These are phyloP conservation scores for Termitomyces titanicus DNA, from an alignment of 768 basidiomycete species.

Conservation along the genomic window DNA sequence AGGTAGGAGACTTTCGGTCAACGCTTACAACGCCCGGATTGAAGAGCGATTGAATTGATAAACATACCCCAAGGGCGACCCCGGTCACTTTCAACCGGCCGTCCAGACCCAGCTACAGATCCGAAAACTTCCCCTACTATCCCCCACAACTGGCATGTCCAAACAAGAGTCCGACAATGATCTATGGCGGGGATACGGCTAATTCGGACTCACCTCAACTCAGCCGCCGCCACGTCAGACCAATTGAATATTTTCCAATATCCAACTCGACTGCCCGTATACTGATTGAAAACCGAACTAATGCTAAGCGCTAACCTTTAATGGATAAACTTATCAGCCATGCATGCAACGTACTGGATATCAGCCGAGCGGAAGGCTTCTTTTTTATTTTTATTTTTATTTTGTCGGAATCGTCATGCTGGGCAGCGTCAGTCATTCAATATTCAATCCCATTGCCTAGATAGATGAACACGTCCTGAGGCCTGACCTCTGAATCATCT, in stretches of 20 bases:
- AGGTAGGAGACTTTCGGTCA: neutral
- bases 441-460: too few species aligned
- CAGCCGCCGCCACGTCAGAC: neutral
- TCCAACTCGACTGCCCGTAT: constrained; percentile 10
- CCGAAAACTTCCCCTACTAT: too few species aligned
- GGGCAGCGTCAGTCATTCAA: too few species aligned
- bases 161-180: constrained; percentile 53
- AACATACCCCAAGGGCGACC: neutral
- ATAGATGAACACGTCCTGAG: too few species aligned
- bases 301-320: neutral
- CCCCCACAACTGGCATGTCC: too few species aligned
- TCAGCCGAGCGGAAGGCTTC: too few species aligned
- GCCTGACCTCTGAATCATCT: too few species aligned
- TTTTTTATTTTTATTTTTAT: too few species aligned
- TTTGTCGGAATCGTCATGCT: too few species aligned
- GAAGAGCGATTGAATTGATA: neutral
- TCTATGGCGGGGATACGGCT: constrained; percentile 44
- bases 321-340: too few species aligned
- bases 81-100: neutral
- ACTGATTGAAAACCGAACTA: constrained; percentile 2
- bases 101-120: neutral
- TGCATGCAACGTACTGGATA: too few species aligned
- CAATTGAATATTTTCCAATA: constrained; percentile 4
- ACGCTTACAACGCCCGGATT: neutral
- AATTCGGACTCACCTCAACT: constrained; percentile 42